phyloP scores from a whole-genome alignment of 495 filamentous ascomycete species.

The Glutinoglossum americanum region DNA sequence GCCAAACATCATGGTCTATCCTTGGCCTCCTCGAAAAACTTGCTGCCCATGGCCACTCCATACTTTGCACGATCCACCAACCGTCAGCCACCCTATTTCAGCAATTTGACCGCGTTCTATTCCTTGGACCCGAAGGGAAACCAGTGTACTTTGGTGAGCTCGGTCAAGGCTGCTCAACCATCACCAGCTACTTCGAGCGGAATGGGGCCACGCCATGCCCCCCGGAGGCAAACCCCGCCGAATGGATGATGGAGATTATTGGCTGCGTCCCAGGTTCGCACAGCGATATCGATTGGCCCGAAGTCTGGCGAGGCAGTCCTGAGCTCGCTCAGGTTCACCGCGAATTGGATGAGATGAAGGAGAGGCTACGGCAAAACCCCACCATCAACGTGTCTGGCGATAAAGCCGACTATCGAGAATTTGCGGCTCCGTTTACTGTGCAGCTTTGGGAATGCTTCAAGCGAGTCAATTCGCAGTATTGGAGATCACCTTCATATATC shows the following conservation, averaged over 20 bases:
- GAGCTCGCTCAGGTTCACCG: too few species aligned
- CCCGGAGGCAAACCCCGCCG: slow-evolving; percentile 64
- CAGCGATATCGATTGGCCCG: too few species aligned
- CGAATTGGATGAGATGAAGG: too few species aligned
- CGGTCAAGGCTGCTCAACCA: slow-evolving; percentile 49
- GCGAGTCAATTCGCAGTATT: too few species aligned
- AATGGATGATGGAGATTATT: slow-evolving; percentile 92
- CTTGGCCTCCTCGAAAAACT: slow-evolving; percentile 58
- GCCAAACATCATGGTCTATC: slow-evolving; percentile 75
- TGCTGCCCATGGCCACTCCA: slow-evolving; percentile 63
- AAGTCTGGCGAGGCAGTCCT: too few species aligned
- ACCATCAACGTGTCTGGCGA: too few species aligned
- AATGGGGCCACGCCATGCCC: slow-evolving; percentile 59
- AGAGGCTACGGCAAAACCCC: too few species aligned
- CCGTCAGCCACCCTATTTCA: slow-evolving; percentile 80
- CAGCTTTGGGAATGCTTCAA: too few species aligned
- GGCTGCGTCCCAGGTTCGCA: too few species aligned
- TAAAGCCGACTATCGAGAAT: too few species aligned
- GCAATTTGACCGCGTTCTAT: slow-evolving; percentile 73
- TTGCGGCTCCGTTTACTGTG: too few species aligned
- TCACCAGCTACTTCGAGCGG: slow-evolving; percentile 62
- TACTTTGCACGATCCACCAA: slow-evolving; percentile 88
- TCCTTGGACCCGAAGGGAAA: slow-evolving; percentile 56
- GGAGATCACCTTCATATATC: too few species aligned
- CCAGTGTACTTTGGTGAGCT: slow-evolving; percentile 88